phyloP scores from a whole-genome alignment of 1,139 yeast genomes.

The Yamadazyma sp. region DNA sequence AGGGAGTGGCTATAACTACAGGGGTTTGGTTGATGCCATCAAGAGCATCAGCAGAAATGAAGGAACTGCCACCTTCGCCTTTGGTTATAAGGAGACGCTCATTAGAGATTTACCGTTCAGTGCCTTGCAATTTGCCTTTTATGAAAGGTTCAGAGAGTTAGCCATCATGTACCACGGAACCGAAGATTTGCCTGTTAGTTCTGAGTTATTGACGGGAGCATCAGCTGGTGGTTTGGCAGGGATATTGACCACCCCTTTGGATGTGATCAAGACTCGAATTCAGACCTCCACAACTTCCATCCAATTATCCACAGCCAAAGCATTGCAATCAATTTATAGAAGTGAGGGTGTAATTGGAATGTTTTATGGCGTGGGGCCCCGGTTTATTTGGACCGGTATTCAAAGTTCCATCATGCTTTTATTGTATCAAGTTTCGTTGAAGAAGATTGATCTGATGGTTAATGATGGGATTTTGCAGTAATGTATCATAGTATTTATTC shows the following conservation, averaged over 20 bases:
- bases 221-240: constrained; percentile 98
- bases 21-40: constrained; percentile 68
- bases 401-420: constrained; percentile 94
- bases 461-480: constrained; percentile 9
- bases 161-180: constrained; percentile 50
- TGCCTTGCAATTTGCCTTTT: constrained; percentile 93
- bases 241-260: constrained; percentile 75
- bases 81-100: constrained; percentile 91
- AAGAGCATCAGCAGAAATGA: constrained; percentile 62
- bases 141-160: constrained; percentile 74
- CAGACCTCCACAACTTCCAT: constrained; percentile 56
- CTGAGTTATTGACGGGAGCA: constrained; percentile 86
- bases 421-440: constrained; percentile 67
- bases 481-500: constrained; percentile 6
- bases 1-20: constrained; percentile 82
- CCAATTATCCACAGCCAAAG: constrained; percentile 55
- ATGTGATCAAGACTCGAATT: constrained; percentile 89
- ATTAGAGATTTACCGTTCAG: constrained; percentile 92
- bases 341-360: constrained; percentile 78
- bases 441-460: constrained; percentile 33
- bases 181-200: constrained; percentile 53
- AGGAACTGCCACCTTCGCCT: constrained; percentile 75
- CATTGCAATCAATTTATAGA: constrained; percentile 65
- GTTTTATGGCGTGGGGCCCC: constrained; percentile 93
- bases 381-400: constrained; percentile 94